Evolutionary conservation across 2,329 filamentous ascomycete species (phyloP), one percentile per base, ranked within the genome.

Genomic region (Xylariaceae sp.): DNA sequence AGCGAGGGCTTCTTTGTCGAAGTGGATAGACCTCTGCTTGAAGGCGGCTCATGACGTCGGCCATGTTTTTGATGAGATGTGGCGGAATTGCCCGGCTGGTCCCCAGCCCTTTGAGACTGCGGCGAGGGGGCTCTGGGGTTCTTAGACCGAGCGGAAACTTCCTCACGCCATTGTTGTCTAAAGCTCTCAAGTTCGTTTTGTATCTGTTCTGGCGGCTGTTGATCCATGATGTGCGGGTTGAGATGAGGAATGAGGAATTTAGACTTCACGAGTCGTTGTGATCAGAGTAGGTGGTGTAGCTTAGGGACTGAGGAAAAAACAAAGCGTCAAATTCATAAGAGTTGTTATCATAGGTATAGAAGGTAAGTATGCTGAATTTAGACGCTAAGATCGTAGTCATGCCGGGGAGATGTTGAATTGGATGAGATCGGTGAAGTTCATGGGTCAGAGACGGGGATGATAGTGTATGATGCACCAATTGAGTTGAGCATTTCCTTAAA

Each of bases 161-260:
- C 91, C 56, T 88, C 85, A 48, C 82, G 81, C 91, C 91, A 96
- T 74, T 89, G 78, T 60, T 81, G 79, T 54, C 92, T 84, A 69
- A 96, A 96, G 37, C 79, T 83, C 66, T 95, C 88, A 49, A 96
- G 79, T 66, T 95, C 90, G 40, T 83, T 76, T 63, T 80, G 76
- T 38, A 76, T 66, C 45, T 59, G 56, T 23, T 59, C 55, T 16
- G 56, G 47, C 21, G 60, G 53, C 34, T 56, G 55, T 19, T 61
- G 51, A 40, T 60, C 56, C 50, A 54, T 60, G 17, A 34, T 54
- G 29, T 36, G 32, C 42, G 49, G 37, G 25, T 44, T 10, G 16
- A 14, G 21, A 16, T 21, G 23, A 20, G 29, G 16, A 23, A 40
- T 38, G 35, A 33, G 17, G n/a, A n/a, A n/a, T n/a, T n/a, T n/a